Conservation (phyloP, 192 early-diverging fungal genomes). For the Backusella westeae region DNA sequence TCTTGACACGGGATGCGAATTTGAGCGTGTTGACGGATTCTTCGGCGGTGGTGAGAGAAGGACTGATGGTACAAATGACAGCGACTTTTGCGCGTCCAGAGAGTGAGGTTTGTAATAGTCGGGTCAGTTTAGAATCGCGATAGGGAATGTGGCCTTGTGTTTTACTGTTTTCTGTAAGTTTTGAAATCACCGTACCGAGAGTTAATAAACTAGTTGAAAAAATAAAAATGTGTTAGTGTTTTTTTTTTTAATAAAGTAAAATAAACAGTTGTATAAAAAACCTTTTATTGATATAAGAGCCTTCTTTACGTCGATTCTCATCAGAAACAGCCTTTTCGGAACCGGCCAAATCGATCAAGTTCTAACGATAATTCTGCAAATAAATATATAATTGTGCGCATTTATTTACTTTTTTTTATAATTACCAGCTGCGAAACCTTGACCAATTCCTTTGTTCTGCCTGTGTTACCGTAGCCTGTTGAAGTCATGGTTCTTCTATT, state of each 20-base stretch:
- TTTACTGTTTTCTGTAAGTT: slow-evolving; percentile 73
- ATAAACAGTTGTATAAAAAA: slow-evolving; percentile 55
- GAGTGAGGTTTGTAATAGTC: slow-evolving; percentile 90
- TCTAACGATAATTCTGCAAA: slow-evolving; percentile 36
- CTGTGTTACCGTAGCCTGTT: background rate
- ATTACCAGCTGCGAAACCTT: slow-evolving; percentile 42
- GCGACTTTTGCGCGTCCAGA: slow-evolving; percentile 87
- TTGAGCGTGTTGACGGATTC: slow-evolving; percentile 93
- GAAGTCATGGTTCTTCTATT: background rate
- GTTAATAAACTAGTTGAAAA: slow-evolving; percentile 61
- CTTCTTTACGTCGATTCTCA: slow-evolving; percentile 20
- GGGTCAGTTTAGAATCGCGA: slow-evolving; percentile 95
- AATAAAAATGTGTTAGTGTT: background rate
- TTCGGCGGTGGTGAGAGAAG: slow-evolving; percentile 72
- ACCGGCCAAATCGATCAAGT: slow-evolving; percentile 83
- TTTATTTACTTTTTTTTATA: background rate
- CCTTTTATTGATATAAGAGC: slow-evolving; percentile 32
- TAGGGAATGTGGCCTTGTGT: slow-evolving; percentile 82
- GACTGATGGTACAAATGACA: slow-evolving; percentile 92
- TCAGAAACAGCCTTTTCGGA: slow-evolving; percentile 16
- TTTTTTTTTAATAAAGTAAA: too few relatives aligned
- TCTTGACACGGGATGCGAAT: slow-evolving; percentile 92
- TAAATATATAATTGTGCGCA: background rate
- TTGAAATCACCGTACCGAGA: slow-evolving; percentile 90
- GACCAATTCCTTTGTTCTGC: slow-evolving; percentile 20